Evolutionary conservation across 495 filamentous ascomycete genomes (phyloP), one percentile per base, ranked within the genome.

Genomic region (Talaromyces thailandensis): DNA sequence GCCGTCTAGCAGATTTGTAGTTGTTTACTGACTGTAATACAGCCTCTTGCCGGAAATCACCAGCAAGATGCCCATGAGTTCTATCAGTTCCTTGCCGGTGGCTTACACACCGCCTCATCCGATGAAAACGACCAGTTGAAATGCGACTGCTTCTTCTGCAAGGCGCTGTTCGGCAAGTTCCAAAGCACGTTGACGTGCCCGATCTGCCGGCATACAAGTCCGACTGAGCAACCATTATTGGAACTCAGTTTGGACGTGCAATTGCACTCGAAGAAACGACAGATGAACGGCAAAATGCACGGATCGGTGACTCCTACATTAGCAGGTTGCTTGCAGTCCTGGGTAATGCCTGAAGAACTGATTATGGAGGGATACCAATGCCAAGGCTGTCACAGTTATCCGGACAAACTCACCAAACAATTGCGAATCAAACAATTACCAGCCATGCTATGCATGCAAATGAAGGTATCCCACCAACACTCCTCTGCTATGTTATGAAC

Each of bases 41-140:
- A 92, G 79, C 83, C 88, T n/a, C 81, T 96, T 26, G 88, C 91
- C 9, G 91, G 91, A n/a, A 92, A 93, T 67, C 87, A 90, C 63
- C 91, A 96, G 73, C 93, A 96, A 74, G 93, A 97, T 70, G 91
- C 92, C 1, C 92, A 97, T 70, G 93, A 97, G 69, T 97, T 93
- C 72, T 91, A 96, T 75, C 90, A 94, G 69, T 96, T 95, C 69
- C 81, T 97, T 4, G 85, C 93, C 37, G 91, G 96, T 72, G 85
- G 91, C 68, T 82, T 97, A 1, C 92, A 96, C 53, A 70, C 74
- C 2, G 76, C 77, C 23, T 76, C 71, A 37, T 70, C 73, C 57
- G 50, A 66, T 1, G 76, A 80, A 24, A 71, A 78, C 65, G 84
- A 87, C 62, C 82, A 84, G 53, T 84, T 85, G 62, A 79, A 68